These are phyloP conservation scores for Chrysosporium queenslandicum DNA, from an alignment of 2,329 filamentous ascomycete species.

Conservation along the genomic window DNA sequence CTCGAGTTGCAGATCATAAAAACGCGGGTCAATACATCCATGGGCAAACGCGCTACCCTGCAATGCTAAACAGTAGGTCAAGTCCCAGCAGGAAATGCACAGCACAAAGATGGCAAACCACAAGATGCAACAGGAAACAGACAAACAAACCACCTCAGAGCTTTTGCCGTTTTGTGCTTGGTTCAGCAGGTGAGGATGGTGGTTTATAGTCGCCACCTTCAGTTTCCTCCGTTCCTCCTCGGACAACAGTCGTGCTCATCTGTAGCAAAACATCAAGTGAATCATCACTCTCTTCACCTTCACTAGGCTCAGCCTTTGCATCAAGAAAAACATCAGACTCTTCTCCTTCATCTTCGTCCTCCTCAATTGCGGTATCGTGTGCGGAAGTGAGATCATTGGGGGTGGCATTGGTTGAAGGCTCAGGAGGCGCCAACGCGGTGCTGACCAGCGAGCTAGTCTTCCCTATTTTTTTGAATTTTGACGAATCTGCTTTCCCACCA, in stretches of 20 bases:
- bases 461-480: slow-evolving; percentile 25
- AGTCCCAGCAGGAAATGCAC: too few species aligned
- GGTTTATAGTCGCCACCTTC: slow-evolving; percentile 24
- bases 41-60: too few species aligned
- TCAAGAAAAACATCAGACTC: background rate
- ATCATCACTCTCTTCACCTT: slow-evolving; percentile 11
- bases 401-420: slow-evolving; percentile 7
- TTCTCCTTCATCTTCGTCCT: slow-evolving; percentile 7
- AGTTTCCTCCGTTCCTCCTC: slow-evolving; percentile 24
- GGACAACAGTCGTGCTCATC: slow-evolving; percentile 16
- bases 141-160: background rate
- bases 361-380: slow-evolving; percentile 8
- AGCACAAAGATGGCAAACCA: too few species aligned
- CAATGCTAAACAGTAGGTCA: too few species aligned
- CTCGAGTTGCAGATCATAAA: too few species aligned
- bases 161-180: slow-evolving; percentile 19
- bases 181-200: background rate
- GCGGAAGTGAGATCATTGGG: slow-evolving; percentile 9
- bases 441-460: slow-evolving; percentile 35
- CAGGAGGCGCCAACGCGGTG: slow-evolving; percentile 26
- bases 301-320: background rate
- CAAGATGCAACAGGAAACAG: too few species aligned
- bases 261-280: slow-evolving; percentile 14
- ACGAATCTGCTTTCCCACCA: slow-evolving; percentile 13
- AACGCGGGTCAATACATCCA: too few species aligned